phyloP scores from a whole-genome alignment of 306 rosid genomes.

The Fagus sylvatica region DNA sequence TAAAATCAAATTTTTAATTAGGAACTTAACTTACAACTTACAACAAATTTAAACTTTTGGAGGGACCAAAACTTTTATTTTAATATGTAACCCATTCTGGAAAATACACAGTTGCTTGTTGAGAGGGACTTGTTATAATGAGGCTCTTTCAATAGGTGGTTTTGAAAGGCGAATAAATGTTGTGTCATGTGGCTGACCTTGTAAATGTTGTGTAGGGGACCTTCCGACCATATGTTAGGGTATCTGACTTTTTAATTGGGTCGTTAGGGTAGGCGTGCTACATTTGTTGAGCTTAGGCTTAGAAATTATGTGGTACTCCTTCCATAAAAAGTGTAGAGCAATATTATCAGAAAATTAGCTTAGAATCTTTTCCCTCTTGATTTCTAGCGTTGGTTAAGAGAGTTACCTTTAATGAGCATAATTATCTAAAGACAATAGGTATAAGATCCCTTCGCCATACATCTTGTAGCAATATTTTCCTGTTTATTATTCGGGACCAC shows the following conservation, averaged over 20 bases:
- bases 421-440: neutral
- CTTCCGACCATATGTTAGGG: too few species aligned
- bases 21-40: too few species aligned
- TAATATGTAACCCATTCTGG: constrained; percentile 11
- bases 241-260: constrained; percentile 26
- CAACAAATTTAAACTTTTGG: too few species aligned
- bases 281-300: constrained; percentile 13
- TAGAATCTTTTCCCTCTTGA: neutral
- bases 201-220: constrained; percentile 51
- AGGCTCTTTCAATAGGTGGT: neutral
- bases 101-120: neutral
- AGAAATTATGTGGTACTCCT: neutral
- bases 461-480: neutral
- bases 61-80: too few species aligned
- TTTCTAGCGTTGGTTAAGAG: neutral
- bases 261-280: constrained; percentile 20
- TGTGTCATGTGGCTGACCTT: constrained; percentile 75
- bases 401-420: neutral
- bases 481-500: neutral
- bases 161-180: constrained; percentile 47
- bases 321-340: too few species aligned
- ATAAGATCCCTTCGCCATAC: neutral
- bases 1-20: too few species aligned
- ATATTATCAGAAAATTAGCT: neutral
- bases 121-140: constrained; percentile 19